Evolutionary conservation across 2,329 filamentous ascomycete species (phyloP).

Genomic region (Nakataea oryzae): DNA sequence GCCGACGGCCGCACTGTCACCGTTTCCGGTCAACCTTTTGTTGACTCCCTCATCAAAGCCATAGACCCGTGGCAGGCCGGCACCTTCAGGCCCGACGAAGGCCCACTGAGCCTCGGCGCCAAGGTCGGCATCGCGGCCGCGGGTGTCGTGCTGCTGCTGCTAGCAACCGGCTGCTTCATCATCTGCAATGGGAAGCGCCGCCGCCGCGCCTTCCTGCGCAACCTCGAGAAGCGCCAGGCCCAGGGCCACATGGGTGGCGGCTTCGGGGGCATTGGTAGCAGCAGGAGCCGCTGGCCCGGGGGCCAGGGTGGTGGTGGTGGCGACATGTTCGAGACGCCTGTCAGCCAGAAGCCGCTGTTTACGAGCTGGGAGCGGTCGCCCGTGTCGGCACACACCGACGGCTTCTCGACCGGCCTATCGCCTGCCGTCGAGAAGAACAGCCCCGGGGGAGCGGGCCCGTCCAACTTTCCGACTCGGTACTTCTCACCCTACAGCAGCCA

Average conservation of each 20-base stretch:
- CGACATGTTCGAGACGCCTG: conserved; percentile 39
- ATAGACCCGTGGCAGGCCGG: conserved; percentile 34
- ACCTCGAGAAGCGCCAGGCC: conserved; percentile 28
- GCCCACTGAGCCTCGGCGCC: conserved; percentile 39
- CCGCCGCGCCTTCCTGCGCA: conserved; percentile 38
- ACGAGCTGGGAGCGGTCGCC: conserved; percentile 45
- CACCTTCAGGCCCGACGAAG: conserved; percentile 28
- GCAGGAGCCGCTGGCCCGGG: conserved; percentile 4
- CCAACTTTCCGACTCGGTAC: conserved; percentile 28
- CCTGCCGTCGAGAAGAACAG: conserved; percentile 9
- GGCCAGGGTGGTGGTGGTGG: conserved; percentile 28
- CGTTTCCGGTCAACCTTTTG: conserved; percentile 42
- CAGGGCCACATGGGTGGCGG: conserved; percentile 29
- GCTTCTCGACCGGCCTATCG: conserved; percentile 3
- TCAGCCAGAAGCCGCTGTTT: conserved; percentile 40
- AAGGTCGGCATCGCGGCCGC: conserved; percentile 50
- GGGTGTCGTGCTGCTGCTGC: conserved; percentile 35
- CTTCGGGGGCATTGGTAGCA: conserved; percentile 15
- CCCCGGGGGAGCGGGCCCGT: conserved; percentile 1
- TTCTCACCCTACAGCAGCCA: conserved; percentile 51
- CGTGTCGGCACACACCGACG: conserved; percentile 28
- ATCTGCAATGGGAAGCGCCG: conserved; percentile 46
- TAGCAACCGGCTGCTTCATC: conserved; percentile 37
- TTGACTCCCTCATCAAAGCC: conserved; percentile 32
- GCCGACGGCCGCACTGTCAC: conserved; percentile 33